Conservation (phyloP, 2,329 filamentous ascomycete genomes). For the Arthrobotrys iridis region DNA sequence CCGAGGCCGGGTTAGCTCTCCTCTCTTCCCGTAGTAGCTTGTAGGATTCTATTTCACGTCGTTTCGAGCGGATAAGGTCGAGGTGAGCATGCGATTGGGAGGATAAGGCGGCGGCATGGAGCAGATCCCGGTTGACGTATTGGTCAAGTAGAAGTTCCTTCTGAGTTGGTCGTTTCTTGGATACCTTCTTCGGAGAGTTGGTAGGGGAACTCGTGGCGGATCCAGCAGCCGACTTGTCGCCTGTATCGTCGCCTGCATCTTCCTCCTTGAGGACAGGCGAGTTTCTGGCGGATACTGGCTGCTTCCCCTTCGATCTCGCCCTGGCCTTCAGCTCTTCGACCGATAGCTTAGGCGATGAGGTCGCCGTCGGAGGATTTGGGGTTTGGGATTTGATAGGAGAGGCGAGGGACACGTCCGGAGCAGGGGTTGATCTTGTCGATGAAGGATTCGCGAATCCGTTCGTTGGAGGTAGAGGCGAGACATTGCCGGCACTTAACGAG, state of each 20-base stretch:
- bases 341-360: constrained; percentile 45
- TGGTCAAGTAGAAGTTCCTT: constrained; percentile 66
- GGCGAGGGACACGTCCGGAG: constrained; percentile 31
- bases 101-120: constrained; percentile 68
- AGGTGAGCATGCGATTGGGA: constrained; percentile 63
- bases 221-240: constrained; percentile 14
- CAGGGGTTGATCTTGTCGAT: constrained; percentile 35
- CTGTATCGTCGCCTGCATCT: constrained; percentile 24
- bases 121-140: constrained; percentile 73
- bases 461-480: constrained; percentile 42
- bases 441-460: constrained; percentile 44
- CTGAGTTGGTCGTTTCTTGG: constrained; percentile 56
- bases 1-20: constrained; percentile 68
- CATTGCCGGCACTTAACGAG: constrained; percentile 33
- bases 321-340: constrained; percentile 43
- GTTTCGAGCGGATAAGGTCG: constrained; percentile 65
- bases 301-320: constrained; percentile 45
- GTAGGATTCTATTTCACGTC: constrained; percentile 76
- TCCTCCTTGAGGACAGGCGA: constrained; percentile 40
- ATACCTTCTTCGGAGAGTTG: constrained; percentile 23
- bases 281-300: constrained; percentile 31
- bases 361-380: constrained; percentile 31
- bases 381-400: constrained; percentile 43
- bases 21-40: constrained; percentile 71
- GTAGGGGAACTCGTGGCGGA: constrained; percentile 20